These are phyloP conservation scores for Ophiostoma fasciatum DNA, from an alignment of 2,329 filamentous ascomycete genomes.

Conservation along the genomic window DNA sequence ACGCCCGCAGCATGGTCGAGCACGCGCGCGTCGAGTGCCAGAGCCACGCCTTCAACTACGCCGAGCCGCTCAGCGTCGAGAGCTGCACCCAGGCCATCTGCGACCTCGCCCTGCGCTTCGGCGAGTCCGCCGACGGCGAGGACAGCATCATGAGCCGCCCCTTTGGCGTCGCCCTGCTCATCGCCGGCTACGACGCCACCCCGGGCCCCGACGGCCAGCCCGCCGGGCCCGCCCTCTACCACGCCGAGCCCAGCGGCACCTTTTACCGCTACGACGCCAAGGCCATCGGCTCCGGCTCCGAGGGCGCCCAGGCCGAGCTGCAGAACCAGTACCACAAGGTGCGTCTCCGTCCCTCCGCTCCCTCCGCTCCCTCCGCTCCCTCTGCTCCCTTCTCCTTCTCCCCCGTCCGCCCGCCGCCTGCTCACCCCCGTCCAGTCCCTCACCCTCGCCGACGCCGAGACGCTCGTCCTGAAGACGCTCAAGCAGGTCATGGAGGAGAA, in stretches of 20 bases:
- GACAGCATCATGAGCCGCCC: constrained; percentile 98
- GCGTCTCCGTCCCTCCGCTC: constrained; percentile 3
- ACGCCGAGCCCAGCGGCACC: constrained; percentile 93
- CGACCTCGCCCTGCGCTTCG: constrained; percentile 88
- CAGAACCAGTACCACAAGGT: constrained; percentile 98
- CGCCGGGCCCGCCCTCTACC: constrained; percentile 92
- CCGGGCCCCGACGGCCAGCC: constrained; percentile 30
- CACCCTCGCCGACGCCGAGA: constrained; percentile 84
- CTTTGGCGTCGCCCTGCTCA: constrained; percentile 90
- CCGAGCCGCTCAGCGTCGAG: constrained; percentile 86
- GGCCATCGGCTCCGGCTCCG: constrained; percentile 92
- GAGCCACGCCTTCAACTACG: constrained; percentile 96
- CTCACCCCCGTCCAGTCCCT: constrained; percentile 46
- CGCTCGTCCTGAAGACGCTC: constrained; percentile 87
- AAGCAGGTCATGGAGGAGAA: constrained; percentile 99
- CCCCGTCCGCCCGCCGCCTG: neutral
- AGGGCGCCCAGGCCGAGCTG: constrained; percentile 92
- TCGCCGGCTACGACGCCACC: constrained; percentile 68
- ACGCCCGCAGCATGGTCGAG: constrained; percentile 95
- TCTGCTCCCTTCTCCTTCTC: neutral
- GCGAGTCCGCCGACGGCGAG: constrained; percentile 92
- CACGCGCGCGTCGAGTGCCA: constrained; percentile 96
- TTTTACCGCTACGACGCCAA: constrained; percentile 99
- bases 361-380: too few relatives aligned
- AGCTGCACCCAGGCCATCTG: constrained; percentile 98